phyloP scores from a whole-genome alignment of 345 rosid species.

The Arabis hirsuta region DNA sequence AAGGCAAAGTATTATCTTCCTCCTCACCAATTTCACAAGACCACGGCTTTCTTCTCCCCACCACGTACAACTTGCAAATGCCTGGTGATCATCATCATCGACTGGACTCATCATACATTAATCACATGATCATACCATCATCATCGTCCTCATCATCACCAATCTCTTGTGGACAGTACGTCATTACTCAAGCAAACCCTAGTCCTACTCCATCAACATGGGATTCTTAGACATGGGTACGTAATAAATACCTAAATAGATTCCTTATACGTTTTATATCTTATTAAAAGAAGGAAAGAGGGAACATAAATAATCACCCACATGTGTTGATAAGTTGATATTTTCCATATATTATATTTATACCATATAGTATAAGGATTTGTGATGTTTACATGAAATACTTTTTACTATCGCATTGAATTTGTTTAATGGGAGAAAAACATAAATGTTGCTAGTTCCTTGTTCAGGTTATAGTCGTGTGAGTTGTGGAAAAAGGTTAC shows the following conservation, averaged over 20 bases:
- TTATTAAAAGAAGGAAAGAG: constrained; percentile 30
- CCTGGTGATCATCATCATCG: constrained; percentile 36
- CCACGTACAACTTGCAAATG: constrained; percentile 44
- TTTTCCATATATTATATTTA: constrained; percentile 14
- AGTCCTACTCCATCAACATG: constrained; percentile 54
- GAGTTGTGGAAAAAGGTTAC: constrained; percentile 6
- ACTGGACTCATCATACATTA: constrained; percentile 55
- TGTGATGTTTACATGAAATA: constrained; percentile 27
- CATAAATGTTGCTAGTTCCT: constrained; percentile 61
- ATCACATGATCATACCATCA: constrained; percentile 62
- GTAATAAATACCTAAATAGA: constrained; percentile 47
- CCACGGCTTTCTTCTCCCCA: constrained; percentile 41
- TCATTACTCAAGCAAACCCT: constrained; percentile 56
- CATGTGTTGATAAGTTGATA: constrained; percentile 27
- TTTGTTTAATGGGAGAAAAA: constrained; percentile 36
- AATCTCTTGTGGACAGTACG: constrained; percentile 52
- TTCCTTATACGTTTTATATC: constrained; percentile 33
- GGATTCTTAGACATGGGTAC: constrained; percentile 52
- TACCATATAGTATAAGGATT: constrained; percentile 25
- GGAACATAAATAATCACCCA: constrained; percentile 35
- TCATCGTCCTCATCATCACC: constrained; percentile 52
- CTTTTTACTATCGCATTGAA: constrained; percentile 11
- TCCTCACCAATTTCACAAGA: constrained; percentile 36
- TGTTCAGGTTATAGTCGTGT: constrained; percentile 39
- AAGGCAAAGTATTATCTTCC: constrained; percentile 43